Evolutionary conservation across 257 asterid species (phyloP).

Genomic region (Datura wrightii): DNA sequence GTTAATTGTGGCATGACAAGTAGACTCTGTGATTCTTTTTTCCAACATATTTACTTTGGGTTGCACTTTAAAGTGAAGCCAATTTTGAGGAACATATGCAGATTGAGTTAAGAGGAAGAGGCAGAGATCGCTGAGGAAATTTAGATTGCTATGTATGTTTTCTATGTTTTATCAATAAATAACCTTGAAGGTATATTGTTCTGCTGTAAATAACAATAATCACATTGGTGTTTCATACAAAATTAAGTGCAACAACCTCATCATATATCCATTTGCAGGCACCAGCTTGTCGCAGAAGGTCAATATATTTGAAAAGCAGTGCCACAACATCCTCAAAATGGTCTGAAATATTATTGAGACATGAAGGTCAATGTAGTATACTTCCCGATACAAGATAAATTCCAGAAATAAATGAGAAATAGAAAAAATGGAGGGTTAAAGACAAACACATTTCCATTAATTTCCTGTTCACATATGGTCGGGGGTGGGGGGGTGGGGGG

Average conservation of each 20-base stretch:
- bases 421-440: not conserved
- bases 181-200: not conserved
- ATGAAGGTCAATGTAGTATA: not conserved
- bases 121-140: slow-evolving; percentile 2
- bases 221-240: not conserved
- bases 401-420: not conserved
- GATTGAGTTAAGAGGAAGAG: not conserved
- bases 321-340: slow-evolving; percentile 92
- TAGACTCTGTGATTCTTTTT: not conserved
- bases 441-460: slow-evolving; percentile 18
- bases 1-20: not conserved
- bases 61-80: not conserved
- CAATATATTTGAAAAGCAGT: slow-evolving; percentile 75
- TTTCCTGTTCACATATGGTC: slow-evolving; percentile 1
- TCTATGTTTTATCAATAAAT: not conserved
- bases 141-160: not conserved
- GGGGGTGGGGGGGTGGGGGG: not conserved
- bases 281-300: slow-evolving; percentile 82
- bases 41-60: not conserved
- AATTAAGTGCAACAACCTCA: slow-evolving; percentile 61
- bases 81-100: not conserved
- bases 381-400: not conserved
- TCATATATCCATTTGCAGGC: slow-evolving; percentile 85
- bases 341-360: slow-evolving; percentile 56
- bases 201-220: slow-evolving; percentile 15